Evolutionary conservation across 1,284 basidiomycete species (phyloP), one percentile per base, ranked within the genome.

Genomic region (Coniferiporia weirii): DNA sequence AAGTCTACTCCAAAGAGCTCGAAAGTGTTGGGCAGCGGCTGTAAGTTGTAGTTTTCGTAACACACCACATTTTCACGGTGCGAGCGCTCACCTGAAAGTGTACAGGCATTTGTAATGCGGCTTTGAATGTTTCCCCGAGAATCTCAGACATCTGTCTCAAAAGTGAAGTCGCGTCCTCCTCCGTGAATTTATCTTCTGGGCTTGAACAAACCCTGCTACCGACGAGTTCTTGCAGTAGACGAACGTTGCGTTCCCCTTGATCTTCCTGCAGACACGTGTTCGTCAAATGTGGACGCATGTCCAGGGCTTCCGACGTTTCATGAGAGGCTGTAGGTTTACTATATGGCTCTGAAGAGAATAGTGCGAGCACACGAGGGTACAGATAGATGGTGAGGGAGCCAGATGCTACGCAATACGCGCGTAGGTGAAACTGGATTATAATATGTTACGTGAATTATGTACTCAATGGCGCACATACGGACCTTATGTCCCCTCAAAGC

Each of bases 1-100:
- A 99, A 88, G 70, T 99, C 96, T 9, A 93, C 82, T 0, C 96
- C 96, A 68, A 90, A 98, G 10, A 99, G 82, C 71, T 99, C 97
- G 68, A 98, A 99, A 0, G 92, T 92, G 68, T 98, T 98, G 0
- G 93, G 90, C 57, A 94, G 72, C 0, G 90, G 80, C 89, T 97
- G 69, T 51, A 64, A 40, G 8, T 4, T 2, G 8, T 40, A 40
- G 15, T 38, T 57, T 54, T 32, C 22, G 22, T 36, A 54, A 20
- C 19, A 46, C 9, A 52, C 20, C 5, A 10, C 2, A 17, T 5
- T 54, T 32, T 2, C 20, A 19, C 10, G 36, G 63, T 5, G 27
- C 27, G 5, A 27, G 5, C 27, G 27, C 76, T 61, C 68, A 86
- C 91, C 79, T 95, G 93, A 70, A 94, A 95, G 70, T 95, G 87